Evolutionary conservation across 2,329 filamentous ascomycete genomes (phyloP).

Genomic region (Alternaria panax): DNA sequence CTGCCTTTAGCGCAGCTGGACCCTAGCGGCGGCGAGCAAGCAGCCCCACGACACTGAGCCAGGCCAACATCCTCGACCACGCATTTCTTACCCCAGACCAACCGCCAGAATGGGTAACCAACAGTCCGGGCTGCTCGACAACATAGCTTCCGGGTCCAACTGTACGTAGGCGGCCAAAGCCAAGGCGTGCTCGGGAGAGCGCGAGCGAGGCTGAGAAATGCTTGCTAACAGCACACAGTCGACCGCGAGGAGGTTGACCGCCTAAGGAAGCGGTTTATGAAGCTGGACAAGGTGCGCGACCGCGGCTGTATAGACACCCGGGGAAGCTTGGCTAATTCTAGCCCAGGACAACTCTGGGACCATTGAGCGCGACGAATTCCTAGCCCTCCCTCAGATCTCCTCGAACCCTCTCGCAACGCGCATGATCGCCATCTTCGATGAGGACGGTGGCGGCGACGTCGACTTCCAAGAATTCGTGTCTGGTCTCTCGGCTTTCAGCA

Average conservation of each 20-base stretch:
- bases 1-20: conserved; percentile 24
- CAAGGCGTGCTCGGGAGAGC: conserved; percentile 28
- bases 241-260: conserved; percentile 97
- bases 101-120: conserved; percentile 60
- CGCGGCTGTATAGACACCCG: background rate
- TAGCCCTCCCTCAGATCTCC: conserved; percentile 95
- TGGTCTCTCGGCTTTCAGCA: conserved; percentile 92
- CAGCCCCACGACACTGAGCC: conserved; percentile 31
- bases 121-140: conserved; percentile 80
- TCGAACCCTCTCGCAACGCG: conserved; percentile 97
- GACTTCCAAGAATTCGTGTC: conserved; percentile 99
- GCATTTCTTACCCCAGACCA: conserved; percentile 19
- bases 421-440: conserved; percentile 99
- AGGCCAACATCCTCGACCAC: conserved; percentile 24
- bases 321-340: background rate
- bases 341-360: conserved; percentile 92
- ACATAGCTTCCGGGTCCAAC: conserved; percentile 95
- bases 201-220: conserved; percentile 39
- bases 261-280: conserved; percentile 97
- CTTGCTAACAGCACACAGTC: conserved; percentile 64
- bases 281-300: conserved; percentile 85
- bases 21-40: conserved; percentile 22
- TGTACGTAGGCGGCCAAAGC: conserved; percentile 65
- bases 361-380: conserved; percentile 97
- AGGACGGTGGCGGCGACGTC: conserved; percentile 96